Percentiles rank a stretch among this genome's conserved stretches.
Conservation (phyloP, 495 filamentous ascomycete genomes). For the Aspergillus sclerotiicarbonarius region DNA sequence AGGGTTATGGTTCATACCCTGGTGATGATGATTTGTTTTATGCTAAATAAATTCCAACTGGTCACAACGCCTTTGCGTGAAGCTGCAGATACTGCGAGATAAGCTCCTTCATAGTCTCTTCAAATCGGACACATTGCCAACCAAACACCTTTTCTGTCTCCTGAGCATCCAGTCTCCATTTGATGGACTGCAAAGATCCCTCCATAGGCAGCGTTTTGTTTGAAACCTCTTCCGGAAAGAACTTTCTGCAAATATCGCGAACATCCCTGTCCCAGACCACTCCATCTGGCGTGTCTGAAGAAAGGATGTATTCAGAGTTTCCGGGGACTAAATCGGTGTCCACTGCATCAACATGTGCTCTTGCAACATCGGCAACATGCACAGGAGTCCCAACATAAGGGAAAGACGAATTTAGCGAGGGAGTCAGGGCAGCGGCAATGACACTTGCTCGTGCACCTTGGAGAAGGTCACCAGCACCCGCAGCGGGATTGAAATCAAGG, state of each 20-base stretch:
- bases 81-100: conserved; percentile 26
- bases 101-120: conserved; percentile 41
- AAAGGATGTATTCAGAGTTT: conserved; percentile 22
- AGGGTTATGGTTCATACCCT: too few species aligned
- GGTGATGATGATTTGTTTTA: neutral
- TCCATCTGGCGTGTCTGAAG: conserved; percentile 18
- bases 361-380: conserved; percentile 26
- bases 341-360: conserved; percentile 28
- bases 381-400: conserved; percentile 23
- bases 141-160: conserved; percentile 46
- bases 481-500: conserved; percentile 9
- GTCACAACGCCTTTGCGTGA: neutral
- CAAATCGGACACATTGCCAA: conserved; percentile 42
- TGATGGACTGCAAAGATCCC: conserved; percentile 34
- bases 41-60: neutral
- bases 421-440: conserved; percentile 13
- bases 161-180: conserved; percentile 39
- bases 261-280: conserved; percentile 44
- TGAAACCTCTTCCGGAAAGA: conserved; percentile 42
- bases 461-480: conserved; percentile 9
- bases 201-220: conserved; percentile 34
- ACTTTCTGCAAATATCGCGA: conserved; percentile 31
- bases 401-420: conserved; percentile 15
- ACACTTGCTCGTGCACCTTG: conserved; percentile 18
- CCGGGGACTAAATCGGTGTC: conserved; percentile 11